Base-by-base conservation (phyloP, 108 stramenopile species). In the Stephanodiscus minutulus region DNA sequence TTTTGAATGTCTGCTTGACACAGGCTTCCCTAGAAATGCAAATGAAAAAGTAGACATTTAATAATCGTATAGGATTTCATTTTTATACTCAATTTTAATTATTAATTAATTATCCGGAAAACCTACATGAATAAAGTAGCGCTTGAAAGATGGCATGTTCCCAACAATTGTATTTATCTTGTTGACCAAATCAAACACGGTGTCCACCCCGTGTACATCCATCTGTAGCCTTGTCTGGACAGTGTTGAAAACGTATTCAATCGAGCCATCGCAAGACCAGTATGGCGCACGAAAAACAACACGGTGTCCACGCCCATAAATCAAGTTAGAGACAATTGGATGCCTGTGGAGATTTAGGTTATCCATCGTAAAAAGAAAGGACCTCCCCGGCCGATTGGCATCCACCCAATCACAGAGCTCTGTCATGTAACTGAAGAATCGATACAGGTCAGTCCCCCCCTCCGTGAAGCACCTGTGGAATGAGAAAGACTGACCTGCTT, bases 161-260 rank as follows among this genome's bases (percentile, higher is more conserved):
- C 55, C 72, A 64, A 73, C 58, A 15, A 73, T 73, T 27, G 20
- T 20, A 57, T 73, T 73, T 10, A 74, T 59, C 12, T 28, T 10
- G 60, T 74, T 66, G 43, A 35, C 64, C 47, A 74, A 74, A 25
- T 35, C 57, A 57, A 39, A 12, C 1, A 66, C 24, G 33, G 33
- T 41, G 7, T 49, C 60, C 53, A 64, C 29, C 2, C 17, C 25
- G 22, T 33, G 27, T 0, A 20, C 11, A 61, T 61, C 28, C 18
- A 52, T 9, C 48, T 61, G 33, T 2, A 71, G 49, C 5, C 52
- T 1, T 12, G 72, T 64, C 4, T 75, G 74, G 1, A 75, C 48
- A 0, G 74, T 75, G 57, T 75, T 75, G 47, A 75, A 75, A 1
- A 52, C 59, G 61, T 75, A 75, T 54, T 75, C 74, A 50, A 75